Percentiles rank a stretch among this genome's conserved stretches.
These are phyloP conservation scores for Taiozyma onychis DNA, from an alignment of 1,139 yeast genomes.

Conservation along the genomic window DNA sequence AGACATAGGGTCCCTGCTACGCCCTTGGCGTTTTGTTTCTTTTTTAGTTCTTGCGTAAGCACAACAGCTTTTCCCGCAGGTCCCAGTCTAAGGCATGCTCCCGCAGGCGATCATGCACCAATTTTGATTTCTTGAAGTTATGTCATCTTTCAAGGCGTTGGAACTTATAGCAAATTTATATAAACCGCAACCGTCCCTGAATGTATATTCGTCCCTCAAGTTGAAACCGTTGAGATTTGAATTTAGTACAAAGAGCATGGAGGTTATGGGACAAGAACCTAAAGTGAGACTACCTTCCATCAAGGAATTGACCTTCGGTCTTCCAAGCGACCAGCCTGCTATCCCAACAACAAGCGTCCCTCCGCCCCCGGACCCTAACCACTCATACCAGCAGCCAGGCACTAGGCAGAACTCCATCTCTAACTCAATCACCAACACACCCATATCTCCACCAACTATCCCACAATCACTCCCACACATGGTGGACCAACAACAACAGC, in stretches of 20 bases:
- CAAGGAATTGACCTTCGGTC: slow-evolving; percentile 5
- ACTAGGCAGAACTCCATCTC: background rate
- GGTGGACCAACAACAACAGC: background rate
- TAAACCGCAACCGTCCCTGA: background rate
- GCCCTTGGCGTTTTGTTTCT: background rate
- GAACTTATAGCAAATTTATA: background rate
- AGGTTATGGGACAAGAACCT: background rate
- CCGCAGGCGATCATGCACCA: background rate
- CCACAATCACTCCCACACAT: background rate
- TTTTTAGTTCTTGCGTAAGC: background rate
- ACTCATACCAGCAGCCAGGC: background rate
- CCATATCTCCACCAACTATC: background rate
- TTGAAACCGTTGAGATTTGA: background rate
- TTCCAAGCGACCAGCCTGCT: slow-evolving; percentile 1
- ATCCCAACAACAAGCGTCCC: background rate
- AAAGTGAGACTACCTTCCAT: slow-evolving; percentile 6
- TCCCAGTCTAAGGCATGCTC: background rate
- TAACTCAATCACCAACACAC: background rate
- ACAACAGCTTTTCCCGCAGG: background rate
- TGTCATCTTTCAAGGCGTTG: background rate
- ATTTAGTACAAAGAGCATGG: background rate
- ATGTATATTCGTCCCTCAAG: background rate
- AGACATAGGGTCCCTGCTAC: background rate
- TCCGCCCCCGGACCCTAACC: background rate
- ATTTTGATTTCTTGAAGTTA: background rate